Evolutionary conservation across 495 filamentous ascomycete species (phyloP).

Genomic region (Cudoniella acicularis): DNA sequence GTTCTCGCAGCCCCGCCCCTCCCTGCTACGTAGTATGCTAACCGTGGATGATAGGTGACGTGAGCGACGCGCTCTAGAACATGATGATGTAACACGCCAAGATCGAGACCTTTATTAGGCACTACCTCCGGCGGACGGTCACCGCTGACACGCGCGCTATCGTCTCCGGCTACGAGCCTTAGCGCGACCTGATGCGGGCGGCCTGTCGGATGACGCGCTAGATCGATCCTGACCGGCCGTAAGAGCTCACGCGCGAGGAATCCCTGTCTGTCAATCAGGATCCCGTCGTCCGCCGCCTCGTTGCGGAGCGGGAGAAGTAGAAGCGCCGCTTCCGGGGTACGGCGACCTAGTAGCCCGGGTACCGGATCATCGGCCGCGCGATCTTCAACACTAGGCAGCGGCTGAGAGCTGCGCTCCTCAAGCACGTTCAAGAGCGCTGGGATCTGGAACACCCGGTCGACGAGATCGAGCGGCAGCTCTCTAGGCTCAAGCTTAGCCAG

Average conservation of each 20-base stretch:
- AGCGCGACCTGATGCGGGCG: constrained; percentile 31
- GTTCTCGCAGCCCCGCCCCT: constrained; percentile 8
- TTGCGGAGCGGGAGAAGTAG: constrained; percentile 23
- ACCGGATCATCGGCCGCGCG: too few species aligned
- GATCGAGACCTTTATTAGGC: constrained; percentile 32
- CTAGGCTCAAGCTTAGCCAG: too few species aligned
- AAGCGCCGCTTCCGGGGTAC: constrained; percentile 23
- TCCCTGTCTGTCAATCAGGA: constrained; percentile 28
- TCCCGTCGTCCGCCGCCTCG: constrained; percentile 21
- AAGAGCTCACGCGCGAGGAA: constrained; percentile 29
- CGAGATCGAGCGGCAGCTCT: too few species aligned
- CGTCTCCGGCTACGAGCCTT: constrained; percentile 30
- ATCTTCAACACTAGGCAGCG: too few species aligned
- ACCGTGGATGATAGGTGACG: constrained; percentile 22
- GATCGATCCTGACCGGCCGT: constrained; percentile 32
- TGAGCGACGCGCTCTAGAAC: constrained; percentile 35
- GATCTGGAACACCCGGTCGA: too few species aligned
- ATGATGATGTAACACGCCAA: constrained; percentile 34
- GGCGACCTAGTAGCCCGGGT: constrained; percentile 23
- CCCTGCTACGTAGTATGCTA: constrained; percentile 8
- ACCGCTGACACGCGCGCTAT: constrained; percentile 31
- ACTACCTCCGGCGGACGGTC: constrained; percentile 32
- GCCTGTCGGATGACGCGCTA: constrained; percentile 33
- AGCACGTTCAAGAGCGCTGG: too few species aligned
- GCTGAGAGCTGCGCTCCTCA: too few species aligned